Evolutionary conservation across 768 basidiomycete genomes (phyloP).

Genomic region (Trametes maxima): DNA sequence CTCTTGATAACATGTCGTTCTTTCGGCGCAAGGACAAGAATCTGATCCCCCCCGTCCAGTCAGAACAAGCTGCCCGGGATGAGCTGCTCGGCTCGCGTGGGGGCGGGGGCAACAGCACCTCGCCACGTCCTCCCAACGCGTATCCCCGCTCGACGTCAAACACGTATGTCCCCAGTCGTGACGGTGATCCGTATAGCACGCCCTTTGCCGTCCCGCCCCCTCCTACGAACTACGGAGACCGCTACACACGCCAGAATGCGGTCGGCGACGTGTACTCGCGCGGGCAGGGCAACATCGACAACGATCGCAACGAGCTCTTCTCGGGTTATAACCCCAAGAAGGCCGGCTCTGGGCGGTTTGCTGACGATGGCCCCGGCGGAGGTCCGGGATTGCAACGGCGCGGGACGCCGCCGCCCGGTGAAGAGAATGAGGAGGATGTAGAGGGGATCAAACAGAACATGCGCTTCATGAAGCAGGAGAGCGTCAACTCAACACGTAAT

Average conservation of each 20-base stretch:
- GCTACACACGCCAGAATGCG: constrained; percentile 52
- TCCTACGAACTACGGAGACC: constrained; percentile 35
- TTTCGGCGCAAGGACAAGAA: constrained; percentile 69
- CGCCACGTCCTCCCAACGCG: constrained; percentile 39
- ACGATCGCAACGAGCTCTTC: constrained; percentile 75
- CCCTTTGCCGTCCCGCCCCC: constrained; percentile 24
- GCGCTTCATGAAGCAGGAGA: constrained; percentile 87
- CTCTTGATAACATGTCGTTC: constrained; percentile 53
- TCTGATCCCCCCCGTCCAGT: constrained; percentile 67
- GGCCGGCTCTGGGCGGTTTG: constrained; percentile 63
- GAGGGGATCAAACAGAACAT: constrained; percentile 96
- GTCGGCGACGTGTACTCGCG: constrained; percentile 71
- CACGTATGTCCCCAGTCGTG: constrained; percentile 71
- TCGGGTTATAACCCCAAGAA: constrained; percentile 69
- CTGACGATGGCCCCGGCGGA: constrained; percentile 54
- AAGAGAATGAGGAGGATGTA: constrained; percentile 83
- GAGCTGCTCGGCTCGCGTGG: constrained; percentile 35
- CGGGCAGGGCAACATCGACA: constrained; percentile 58
- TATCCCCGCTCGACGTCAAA: constrained; percentile 53
- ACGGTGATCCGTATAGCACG: constrained; percentile 58
- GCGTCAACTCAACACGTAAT: constrained; percentile 85
- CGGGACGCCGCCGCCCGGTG: constrained; percentile 57
- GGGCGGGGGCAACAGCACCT: constrained; percentile 33
- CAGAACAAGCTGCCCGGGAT: constrained; percentile 33
- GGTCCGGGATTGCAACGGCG: constrained; percentile 20